These are phyloP conservation scores for Aspergillus novoparasiticus DNA, from an alignment of 2,329 filamentous ascomycete genomes.

Conservation along the genomic window DNA sequence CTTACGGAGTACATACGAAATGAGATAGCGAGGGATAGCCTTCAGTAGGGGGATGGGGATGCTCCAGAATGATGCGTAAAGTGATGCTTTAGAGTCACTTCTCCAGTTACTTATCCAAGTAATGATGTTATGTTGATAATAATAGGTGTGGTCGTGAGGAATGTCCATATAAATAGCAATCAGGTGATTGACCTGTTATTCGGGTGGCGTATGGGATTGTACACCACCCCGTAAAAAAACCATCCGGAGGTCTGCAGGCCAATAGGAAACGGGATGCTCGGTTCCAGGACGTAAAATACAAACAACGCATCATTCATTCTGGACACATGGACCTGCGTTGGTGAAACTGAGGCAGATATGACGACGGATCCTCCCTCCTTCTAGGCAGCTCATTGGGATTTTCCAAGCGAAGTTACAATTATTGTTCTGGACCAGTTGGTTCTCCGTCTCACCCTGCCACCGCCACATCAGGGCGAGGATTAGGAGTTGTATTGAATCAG, in stretches of 20 bases:
- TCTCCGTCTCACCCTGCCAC: not conserved
- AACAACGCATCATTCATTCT: not conserved
- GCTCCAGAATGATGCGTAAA: not conserved
- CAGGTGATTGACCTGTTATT: constrained; percentile 1
- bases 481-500: not conserved
- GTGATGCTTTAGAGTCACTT: not conserved
- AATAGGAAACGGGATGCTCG: not conserved
- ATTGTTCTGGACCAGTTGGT: not conserved
- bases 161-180: constrained; percentile 3
- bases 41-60: not conserved
- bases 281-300: constrained; percentile 3
- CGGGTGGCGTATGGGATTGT: not conserved
- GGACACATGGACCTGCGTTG: not conserved
- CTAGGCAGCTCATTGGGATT: not conserved
- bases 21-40: not conserved
- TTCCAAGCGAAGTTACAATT: not conserved
- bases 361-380: not conserved
- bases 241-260: not conserved
- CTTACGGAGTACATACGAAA: not conserved
- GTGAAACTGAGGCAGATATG: constrained; percentile 2
- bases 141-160: not conserved
- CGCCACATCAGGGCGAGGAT: constrained; percentile 2
- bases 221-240: not conserved
- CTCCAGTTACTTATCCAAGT: not conserved
- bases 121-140: not conserved